phyloP scores from a whole-genome alignment of 148 eudicot species.

The Mesembryanthemum crystallinum region DNA sequence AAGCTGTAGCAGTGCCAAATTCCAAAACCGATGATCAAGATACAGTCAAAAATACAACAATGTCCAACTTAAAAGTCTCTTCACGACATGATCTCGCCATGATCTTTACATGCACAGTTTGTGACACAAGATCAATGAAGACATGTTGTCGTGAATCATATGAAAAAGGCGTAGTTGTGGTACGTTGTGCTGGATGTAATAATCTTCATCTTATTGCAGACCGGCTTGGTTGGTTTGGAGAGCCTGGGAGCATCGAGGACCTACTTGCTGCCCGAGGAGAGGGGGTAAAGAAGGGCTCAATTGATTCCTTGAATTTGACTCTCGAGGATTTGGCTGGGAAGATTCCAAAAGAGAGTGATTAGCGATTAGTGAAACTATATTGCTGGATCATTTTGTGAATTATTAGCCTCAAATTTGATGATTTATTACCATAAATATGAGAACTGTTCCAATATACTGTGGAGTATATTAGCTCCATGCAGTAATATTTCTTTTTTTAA shows the following conservation, averaged over 20 bases:
- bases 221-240: conserved; percentile 77
- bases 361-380: neutral
- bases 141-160: conserved; percentile 76
- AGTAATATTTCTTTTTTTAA: too few relatives aligned
- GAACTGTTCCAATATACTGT: neutral
- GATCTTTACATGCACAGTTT: conserved; percentile 80
- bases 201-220: conserved; percentile 84
- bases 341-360: conserved; percentile 19
- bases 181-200: conserved; percentile 77
- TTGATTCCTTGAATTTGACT: conserved; percentile 71
- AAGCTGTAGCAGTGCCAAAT: conserved; percentile 21
- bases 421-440: too few relatives aligned
- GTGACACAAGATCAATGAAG: conserved; percentile 78
- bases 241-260: conserved; percentile 74
- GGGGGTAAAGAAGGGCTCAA: conserved; percentile 55
- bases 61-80: conserved; percentile 57
- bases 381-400: neutral
- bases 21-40: conserved; percentile 19
- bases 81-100: conserved; percentile 79
- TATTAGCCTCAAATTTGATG: neutral
- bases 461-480: neutral
- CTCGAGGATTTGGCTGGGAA: conserved; percentile 82
- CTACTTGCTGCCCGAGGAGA: conserved; percentile 80
- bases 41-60: conserved; percentile 26
- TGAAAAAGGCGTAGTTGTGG: conserved; percentile 87